phyloP scores from a whole-genome alignment of 345 rosid species.

The Eucalyptus curtisii region DNA sequence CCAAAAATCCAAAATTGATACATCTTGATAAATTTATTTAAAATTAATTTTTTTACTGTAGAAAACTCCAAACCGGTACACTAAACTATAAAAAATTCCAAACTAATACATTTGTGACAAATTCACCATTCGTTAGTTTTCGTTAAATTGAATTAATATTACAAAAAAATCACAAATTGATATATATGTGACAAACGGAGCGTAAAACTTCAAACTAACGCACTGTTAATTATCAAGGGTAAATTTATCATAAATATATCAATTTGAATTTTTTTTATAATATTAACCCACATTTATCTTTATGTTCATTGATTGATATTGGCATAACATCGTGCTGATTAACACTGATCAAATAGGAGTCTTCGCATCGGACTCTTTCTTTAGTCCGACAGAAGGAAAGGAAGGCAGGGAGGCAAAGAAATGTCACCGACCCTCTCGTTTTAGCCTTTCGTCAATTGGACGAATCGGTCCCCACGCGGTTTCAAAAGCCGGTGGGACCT shows the following conservation, averaged over 20 bases:
- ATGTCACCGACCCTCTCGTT: not conserved
- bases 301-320: not conserved
- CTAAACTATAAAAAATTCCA: rapidly evolving
- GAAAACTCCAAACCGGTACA: rapidly evolving
- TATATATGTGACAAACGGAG: rapidly evolving
- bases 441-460: not conserved
- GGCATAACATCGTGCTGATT: not conserved
- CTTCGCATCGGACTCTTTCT: not conserved
- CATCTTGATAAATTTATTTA: rapidly evolving
- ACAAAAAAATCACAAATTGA: too few species aligned
- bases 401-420: not conserved
- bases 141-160: rapidly evolving
- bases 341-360: not conserved
- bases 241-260: too few species aligned
- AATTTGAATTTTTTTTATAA: too few species aligned
- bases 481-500: not conserved
- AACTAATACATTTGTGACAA: rapidly evolving
- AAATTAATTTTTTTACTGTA: too few species aligned
- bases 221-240: too few species aligned
- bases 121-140: rapidly evolving
- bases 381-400: not conserved
- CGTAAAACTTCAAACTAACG: rapidly evolving
- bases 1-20: rapidly evolving
- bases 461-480: not conserved
- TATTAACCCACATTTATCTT: not conserved